Base-by-base conservation (phyloP, 2,329 filamentous ascomycete genomes). In the Huntiella abstrusa region DNA sequence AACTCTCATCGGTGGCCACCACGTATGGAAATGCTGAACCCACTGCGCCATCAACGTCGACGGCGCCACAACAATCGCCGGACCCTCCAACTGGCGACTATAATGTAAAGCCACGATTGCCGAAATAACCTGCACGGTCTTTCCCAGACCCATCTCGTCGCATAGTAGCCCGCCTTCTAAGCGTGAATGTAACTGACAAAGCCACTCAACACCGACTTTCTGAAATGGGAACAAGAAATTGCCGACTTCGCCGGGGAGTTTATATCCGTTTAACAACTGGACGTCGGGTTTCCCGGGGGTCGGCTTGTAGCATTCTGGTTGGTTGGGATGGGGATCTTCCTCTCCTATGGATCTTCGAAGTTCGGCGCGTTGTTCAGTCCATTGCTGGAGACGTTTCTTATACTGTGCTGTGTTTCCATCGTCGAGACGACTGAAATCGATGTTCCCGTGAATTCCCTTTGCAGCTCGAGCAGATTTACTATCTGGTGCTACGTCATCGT, bases 1-100 rank as follows among this genome's bases (percentile, higher is more conserved):
- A 4, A 98, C 91, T 37, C 92, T 75, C 32, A 98, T 67, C n/a
- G 91, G 80, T n/a, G 91, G 91, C 92, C 92, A 98, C 92, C 92
- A 98, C 10, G 80, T 77, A 62, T 98, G 92, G 55, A 98, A 96
- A 57, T 98, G 91, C 52, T 92, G 93, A 10, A 95, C 91, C 91
- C 91, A 98, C 59, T 98, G 91, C 51, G 85, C 82, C 64, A 98
- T 79, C 17, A 98, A 81, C 0, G 91, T 98, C 3, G 88, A 88
- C 2, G 91, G 91, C 43, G 86, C 87, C 3, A 98, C 86, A 5
- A 98, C 74, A 50, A 98, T 84, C 38, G 92, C 77, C 0, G 91
- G 91, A 50, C 84, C 84, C 16, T 72, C 74, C 16, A 96, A 71
- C 55, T 78, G 83, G 54, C 80, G 83, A 62, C 86, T 96, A 61